Evolutionary conservation across 1,139 yeast genomes (phyloP).

Genomic region (Kluyveromyces sp.): DNA sequence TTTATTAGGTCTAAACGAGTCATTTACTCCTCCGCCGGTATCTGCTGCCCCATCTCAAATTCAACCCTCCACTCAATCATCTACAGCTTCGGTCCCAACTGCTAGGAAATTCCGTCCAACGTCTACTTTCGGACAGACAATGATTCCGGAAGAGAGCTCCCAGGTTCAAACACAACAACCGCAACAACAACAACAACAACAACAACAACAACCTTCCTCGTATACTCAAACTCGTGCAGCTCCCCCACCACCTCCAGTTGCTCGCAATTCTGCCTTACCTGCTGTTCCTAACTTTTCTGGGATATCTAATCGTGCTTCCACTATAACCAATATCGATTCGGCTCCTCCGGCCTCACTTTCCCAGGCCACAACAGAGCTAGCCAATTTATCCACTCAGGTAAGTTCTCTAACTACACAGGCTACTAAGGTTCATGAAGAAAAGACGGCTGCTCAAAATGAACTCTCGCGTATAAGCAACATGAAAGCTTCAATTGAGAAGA

Average conservation of each 20-base stretch:
- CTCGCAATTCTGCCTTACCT: constrained; percentile 21
- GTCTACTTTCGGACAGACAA: constrained; percentile 52
- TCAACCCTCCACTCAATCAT: constrained; percentile 34
- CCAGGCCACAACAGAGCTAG: constrained; percentile 76
- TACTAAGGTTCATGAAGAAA: constrained; percentile 59
- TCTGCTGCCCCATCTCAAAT: background rate
- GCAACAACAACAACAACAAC: constrained; percentile 28
- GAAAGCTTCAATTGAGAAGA: constrained; percentile 65
- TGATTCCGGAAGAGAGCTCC: constrained; percentile 36
- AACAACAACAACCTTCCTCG: constrained; percentile 23
- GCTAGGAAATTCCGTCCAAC: constrained; percentile 40
- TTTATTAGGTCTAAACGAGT: constrained; percentile 51
- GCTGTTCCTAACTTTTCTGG: constrained; percentile 29
- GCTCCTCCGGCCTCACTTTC: constrained; percentile 63
- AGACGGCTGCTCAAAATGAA: constrained; percentile 70
- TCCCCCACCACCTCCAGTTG: constrained; percentile 11
- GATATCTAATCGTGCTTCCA: constrained; percentile 6
- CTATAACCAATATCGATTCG: constrained; percentile 40
- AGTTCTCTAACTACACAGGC: constrained; percentile 74
- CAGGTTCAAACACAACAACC: constrained; percentile 23
- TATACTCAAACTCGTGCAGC: constrained; percentile 8
- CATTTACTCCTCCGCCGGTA: constrained; percentile 32
- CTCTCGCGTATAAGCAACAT: constrained; percentile 52
- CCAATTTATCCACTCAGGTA: constrained; percentile 80
- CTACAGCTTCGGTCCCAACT: constrained; percentile 18